Evolutionary conservation across 2,329 filamentous ascomycete genomes (phyloP).

Genomic region (Trichoderma atrobrunneum): DNA sequence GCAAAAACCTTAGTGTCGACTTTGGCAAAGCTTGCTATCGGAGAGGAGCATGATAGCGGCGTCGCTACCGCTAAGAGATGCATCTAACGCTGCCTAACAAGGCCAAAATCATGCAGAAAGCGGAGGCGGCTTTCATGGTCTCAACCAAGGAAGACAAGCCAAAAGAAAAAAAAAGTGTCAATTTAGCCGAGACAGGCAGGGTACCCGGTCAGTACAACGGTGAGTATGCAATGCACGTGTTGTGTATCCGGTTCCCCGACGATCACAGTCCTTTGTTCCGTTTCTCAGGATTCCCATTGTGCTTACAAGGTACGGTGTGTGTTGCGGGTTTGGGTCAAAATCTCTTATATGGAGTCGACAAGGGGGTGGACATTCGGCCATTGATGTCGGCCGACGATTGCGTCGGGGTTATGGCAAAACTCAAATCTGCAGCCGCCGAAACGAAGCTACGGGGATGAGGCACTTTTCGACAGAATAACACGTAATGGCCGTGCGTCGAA

Average conservation of each 20-base stretch:
- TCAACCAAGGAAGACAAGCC: neutral
- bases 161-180: neutral
- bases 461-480: neutral
- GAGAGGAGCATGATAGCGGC: neutral
- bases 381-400: neutral
- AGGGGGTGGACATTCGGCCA: neutral
- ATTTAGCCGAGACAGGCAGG: constrained; percentile 15
- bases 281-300: neutral
- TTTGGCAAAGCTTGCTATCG: neutral
- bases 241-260: constrained; percentile 9
- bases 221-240: neutral
- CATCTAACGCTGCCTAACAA: constrained; percentile 1
- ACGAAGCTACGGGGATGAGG: neutral
- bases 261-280: neutral
- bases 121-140: neutral
- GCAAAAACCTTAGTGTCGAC: constrained; percentile 1
- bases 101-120: constrained; percentile 9
- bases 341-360: neutral
- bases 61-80: constrained; percentile 1
- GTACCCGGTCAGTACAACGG: neutral
- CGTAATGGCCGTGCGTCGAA: neutral
- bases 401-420: neutral
- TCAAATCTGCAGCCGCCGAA: neutral
- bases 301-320: neutral
- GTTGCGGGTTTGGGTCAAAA: neutral